Evolutionary conservation across 257 asterid genomes (phyloP).

Genomic region (Solanum verrucosum): DNA sequence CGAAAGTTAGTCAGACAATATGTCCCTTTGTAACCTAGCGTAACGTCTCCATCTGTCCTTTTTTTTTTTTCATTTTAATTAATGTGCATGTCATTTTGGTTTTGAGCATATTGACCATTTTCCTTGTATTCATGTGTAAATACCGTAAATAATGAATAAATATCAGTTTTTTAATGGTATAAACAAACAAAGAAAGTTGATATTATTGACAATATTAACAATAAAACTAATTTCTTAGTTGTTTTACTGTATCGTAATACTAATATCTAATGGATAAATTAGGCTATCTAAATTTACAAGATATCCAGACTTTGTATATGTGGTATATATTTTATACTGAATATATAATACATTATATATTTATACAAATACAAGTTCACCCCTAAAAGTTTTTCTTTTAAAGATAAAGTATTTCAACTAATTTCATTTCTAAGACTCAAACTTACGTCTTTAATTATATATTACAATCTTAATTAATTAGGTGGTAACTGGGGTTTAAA

Average conservation of each 20-base stretch:
- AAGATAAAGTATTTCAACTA: no score
- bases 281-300: background rate
- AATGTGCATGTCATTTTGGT: background rate
- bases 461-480: background rate
- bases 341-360: no score
- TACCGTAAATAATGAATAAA: background rate
- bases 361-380: background rate
- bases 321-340: background rate
- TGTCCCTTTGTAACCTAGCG: background rate
- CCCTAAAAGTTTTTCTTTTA: background rate
- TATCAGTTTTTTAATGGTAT: no score
- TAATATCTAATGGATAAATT: no score
- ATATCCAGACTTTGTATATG: background rate
- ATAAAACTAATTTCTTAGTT: no score
- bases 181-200: background rate
- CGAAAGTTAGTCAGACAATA: background rate
- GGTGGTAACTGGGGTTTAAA: background rate
- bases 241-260: background rate
- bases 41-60: background rate
- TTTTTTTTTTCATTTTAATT: no score
- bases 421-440: background rate
- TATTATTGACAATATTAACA: background rate
- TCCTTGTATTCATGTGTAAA: background rate
- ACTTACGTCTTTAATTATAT: background rate
- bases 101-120: background rate